Conservation (phyloP, 2,329 filamentous ascomycete species). For the Xylariaceae sp. region DNA sequence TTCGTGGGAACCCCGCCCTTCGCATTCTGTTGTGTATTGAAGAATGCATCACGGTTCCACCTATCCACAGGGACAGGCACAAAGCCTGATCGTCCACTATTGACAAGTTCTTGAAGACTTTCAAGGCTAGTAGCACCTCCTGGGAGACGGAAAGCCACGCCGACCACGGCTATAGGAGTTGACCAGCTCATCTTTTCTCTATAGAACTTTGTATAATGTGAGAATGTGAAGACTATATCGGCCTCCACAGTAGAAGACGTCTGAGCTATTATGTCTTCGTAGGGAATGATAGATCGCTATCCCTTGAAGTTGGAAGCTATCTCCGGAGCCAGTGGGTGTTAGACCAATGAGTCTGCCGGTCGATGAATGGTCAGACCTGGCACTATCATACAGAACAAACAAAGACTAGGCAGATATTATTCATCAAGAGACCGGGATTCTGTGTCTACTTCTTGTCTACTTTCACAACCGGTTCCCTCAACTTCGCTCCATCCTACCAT, state of each 20-base stretch:
- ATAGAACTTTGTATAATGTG: not conserved
- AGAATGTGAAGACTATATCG: no score
- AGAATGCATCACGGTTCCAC: slow-evolving; percentile 17
- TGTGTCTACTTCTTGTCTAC: no score
- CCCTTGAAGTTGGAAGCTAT: no score
- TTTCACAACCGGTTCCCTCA: no score
- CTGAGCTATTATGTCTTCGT: slow-evolving; percentile 1
- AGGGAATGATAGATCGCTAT: no score
- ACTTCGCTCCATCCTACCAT: no score
- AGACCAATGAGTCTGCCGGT: no score
- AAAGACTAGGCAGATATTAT: no score
- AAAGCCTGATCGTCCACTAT: slow-evolving; percentile 5
- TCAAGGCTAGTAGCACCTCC: slow-evolving; percentile 13
- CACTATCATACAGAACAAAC: no score
- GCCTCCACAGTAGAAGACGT: not conserved
- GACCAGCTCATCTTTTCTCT: slow-evolving; percentile 1
- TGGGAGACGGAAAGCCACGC: slow-evolving; percentile 13
- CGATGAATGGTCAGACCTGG: no score
- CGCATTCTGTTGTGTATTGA: slow-evolving; percentile 16
- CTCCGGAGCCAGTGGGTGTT: no score
- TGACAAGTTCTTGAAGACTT: slow-evolving; percentile 11
- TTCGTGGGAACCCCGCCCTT: slow-evolving; percentile 24
- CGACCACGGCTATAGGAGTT: slow-evolving; percentile 13
- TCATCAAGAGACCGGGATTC: no score
- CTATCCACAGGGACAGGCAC: slow-evolving; percentile 9